Base-by-base conservation (phyloP, 2,329 filamentous ascomycete genomes). In the Colletotrichum sp. region DNA sequence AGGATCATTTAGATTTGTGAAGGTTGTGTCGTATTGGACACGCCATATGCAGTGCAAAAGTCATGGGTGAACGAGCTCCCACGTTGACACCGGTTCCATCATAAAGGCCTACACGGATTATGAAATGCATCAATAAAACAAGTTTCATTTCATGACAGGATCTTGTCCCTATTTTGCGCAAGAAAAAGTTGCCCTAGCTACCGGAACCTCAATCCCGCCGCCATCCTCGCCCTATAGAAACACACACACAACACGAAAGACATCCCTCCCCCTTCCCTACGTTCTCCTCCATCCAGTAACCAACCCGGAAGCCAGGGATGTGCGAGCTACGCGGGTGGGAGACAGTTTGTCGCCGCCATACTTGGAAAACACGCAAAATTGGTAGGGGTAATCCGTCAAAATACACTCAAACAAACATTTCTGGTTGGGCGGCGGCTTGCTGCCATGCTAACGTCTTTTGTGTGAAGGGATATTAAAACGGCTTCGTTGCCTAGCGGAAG, bases 401-500 rank as follows among this genome's bases (percentile, higher is more conserved):
- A 8, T 63, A 32, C 67, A 70, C 59, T 36, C 3, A 13, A 44
- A 67, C 24, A 49, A 70, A 70, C 55, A 62, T 32, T 8, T 70
- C 68, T 70, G 55, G 52, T 26, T 44, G 26, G 26, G 26, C 24
- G 18, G 57, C 13, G 24, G 59, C 18, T 21, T 36, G 59, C 12
- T 34, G 59, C 28, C 6, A 15, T 34, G 59, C 59, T 12, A 34
- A 16, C 59, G 30, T 63, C 18, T 34, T n/a, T n/a, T 30, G 59
- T 18, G 18, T 28, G 26, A 60, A 26, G 63, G 63, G 21, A 52
- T 52, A 52, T 70, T 52, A 70, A 52, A 70, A 49, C 57, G 57
- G 68, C 59, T 70, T 70, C 68, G 57, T 70, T 63, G 34, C 59
- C 68, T 70, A 70, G 57, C 74, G 74, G 72, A 93, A 93, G 18